Base-by-base conservation (phyloP, 176 grass and related monocot species). In the Phoenix dactylifera region DNA sequence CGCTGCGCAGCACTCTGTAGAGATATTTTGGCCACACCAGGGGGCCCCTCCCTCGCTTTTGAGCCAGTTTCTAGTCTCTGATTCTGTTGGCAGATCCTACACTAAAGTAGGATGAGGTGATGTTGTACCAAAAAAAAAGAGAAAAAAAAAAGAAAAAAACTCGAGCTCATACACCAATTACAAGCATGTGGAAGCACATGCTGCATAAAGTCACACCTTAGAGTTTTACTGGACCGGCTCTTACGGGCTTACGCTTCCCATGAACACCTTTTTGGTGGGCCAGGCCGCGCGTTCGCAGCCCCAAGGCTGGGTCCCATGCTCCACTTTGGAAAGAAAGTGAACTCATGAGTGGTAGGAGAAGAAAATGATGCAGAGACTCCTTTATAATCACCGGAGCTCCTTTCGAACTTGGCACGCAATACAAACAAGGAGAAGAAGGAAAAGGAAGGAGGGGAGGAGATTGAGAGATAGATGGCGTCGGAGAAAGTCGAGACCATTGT, bases 401-500 rank as follows among this genome's bases (percentile, higher is more conserved):
- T 24, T 22, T 28, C 28, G 35, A 44, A 12, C 35, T 44, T 44
- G 0, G 35, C 22, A 50, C 28, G 18, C 26, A 20, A n/a, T 39
- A 14, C 10, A 35, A 5, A 0, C 51, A 39, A 5, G 3, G 35
- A 49, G 60, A 16, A 6, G n/a, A 54, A 24, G 15, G 18, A 18
- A 32, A 60, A 18, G 51, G 16, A 57, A 49, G 20, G 24, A 50
- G 32, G 26, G 26, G 20, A 29, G 19, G 28, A 5, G 18, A 18
- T 39, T 51, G 50, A 5, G 50, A 60, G 50, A 35, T 54, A 22
- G 16, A 90, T 98, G 93, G 88, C 88, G 24, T 89, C 87, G 4
- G 93, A 98, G 79, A 98, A 92, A 63, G 93, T 98, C 32, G 93
- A 98, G 84, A 98, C 93, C 55, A 73, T 98, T 57, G 84, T 98